A percentile compares a stretch with the other conserved stretches of the same genome.
Evolutionary conservation across 805 yeast species (phyloP).

Genomic region (Maudiozyma bulderi): DNA sequence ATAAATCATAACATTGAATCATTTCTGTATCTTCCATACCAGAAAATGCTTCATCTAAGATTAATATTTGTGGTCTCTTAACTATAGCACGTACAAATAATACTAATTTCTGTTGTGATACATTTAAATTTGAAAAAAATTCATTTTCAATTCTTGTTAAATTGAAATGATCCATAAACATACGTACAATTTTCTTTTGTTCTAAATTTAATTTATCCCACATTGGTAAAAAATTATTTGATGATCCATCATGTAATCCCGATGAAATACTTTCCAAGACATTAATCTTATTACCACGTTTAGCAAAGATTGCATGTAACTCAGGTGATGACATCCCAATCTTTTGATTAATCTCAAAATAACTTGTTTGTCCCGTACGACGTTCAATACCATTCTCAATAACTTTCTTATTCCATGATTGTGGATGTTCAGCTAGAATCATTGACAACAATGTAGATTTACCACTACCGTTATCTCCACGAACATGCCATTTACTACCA

Average conservation of each 20-base stretch:
- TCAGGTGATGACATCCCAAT: constrained; percentile 92
- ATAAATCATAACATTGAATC: constrained; percentile 43
- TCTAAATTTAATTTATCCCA: constrained; percentile 27
- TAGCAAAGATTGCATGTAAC: constrained; percentile 77
- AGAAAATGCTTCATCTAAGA: constrained; percentile 87
- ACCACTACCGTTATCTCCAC: constrained; percentile 89
- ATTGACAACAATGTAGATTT: constrained; percentile 80
- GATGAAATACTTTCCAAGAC: constrained; percentile 54
- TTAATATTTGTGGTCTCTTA: constrained; percentile 66
- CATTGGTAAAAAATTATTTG: constrained; percentile 43
- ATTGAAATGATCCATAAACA: constrained; percentile 39
- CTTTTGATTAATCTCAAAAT: constrained; percentile 65
- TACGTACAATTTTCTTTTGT: constrained; percentile 30
- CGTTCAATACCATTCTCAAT: constrained; percentile 55
- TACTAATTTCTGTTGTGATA: constrained; percentile 70
- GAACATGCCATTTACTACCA: constrained; percentile 81
- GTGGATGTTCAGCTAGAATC: constrained; percentile 92
- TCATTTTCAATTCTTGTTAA: constrained; percentile 32
- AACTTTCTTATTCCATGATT: constrained; percentile 76
- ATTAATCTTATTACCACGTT: constrained; percentile 31
- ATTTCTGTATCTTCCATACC: constrained; percentile 69
- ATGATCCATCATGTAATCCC: constrained; percentile 59
- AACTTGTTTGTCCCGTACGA: constrained; percentile 63
- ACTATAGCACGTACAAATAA: constrained; percentile 69
- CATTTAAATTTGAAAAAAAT: constrained; percentile 43